phyloP scores from a whole-genome alignment of 768 basidiomycete genomes.

The Tephrocybe rancida region DNA sequence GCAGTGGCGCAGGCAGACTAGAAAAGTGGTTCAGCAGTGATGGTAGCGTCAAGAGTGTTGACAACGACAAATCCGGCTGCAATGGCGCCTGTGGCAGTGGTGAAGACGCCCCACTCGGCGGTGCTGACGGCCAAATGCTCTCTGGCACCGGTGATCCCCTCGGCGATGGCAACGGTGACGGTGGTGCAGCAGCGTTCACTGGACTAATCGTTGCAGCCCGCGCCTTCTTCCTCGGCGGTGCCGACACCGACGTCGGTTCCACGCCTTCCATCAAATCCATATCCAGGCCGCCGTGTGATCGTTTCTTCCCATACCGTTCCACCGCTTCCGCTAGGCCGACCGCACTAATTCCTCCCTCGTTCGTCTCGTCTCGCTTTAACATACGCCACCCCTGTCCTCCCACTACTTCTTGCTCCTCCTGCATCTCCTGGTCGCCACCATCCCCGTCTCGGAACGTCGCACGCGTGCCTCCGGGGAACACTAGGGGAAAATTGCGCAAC shows the following conservation, averaged over 20 bases:
- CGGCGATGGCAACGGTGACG: slow-evolving; percentile 83
- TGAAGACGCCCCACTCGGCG: slow-evolving; percentile 77
- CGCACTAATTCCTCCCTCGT: slow-evolving; percentile 43
- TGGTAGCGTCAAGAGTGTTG: slow-evolving; percentile 86
- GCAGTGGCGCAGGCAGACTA: slow-evolving; percentile 75
- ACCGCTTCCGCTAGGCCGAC: slow-evolving; percentile 79
- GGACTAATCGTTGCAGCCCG: slow-evolving; percentile 66
- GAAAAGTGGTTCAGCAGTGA: slow-evolving; percentile 82
- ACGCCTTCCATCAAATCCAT: slow-evolving; percentile 58
- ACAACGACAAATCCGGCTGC: slow-evolving; percentile 80
- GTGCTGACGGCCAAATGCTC: slow-evolving; percentile 78
- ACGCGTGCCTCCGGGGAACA: slow-evolving; percentile 79
- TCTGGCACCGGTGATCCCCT: slow-evolving; percentile 82
- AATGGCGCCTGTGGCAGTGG: slow-evolving; percentile 70
- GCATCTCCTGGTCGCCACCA: slow-evolving; percentile 63
- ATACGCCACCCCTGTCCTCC: slow-evolving; percentile 77
- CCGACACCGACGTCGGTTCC: slow-evolving; percentile 45
- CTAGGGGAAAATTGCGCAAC: slow-evolving; percentile 73
- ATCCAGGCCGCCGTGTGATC: slow-evolving; percentile 62
- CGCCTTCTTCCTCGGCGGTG: slow-evolving; percentile 78
- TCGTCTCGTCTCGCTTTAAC: slow-evolving; percentile 65
- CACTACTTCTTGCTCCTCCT: slow-evolving; percentile 68
- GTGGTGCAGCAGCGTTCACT: slow-evolving; percentile 74
- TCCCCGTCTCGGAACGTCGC: slow-evolving; percentile 80
- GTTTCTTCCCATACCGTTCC: slow-evolving; percentile 86